phyloP scores from a whole-genome alignment of 1,284 basidiomycete genomes.

The Coniferiporia sulphurascens region DNA sequence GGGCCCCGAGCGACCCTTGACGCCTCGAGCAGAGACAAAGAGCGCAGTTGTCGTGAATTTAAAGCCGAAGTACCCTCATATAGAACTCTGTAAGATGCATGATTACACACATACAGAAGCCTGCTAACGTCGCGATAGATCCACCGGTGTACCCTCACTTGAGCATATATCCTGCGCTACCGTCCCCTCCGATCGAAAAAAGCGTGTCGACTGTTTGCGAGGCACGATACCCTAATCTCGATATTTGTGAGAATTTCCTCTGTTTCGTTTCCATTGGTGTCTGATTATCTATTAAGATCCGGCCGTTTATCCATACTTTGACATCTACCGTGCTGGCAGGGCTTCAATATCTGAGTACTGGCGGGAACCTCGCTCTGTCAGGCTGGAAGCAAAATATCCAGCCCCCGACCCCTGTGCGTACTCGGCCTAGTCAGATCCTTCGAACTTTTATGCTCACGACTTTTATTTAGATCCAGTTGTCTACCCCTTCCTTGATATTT shows the following conservation, averaged over 20 bases:
- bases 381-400: conserved; percentile 26
- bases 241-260: conserved; percentile 8
- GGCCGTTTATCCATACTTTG: conserved; percentile 24
- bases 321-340: conserved; percentile 11
- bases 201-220: neutral
- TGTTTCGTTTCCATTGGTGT: neutral
- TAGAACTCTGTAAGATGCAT: conserved; percentile 21
- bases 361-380: conserved; percentile 1
- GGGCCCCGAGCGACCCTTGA: neutral
- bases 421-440: neutral
- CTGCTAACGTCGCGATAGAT: neutral
- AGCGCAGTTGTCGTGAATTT: neutral
- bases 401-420: conserved; percentile 31
- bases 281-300: conserved; percentile 19
- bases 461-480: conserved; percentile 31
- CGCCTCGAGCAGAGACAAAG: neutral
- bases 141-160: conserved; percentile 25
- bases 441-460: conserved; percentile 4
- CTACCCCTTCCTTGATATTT: conserved; percentile 19
- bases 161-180: conserved; percentile 25
- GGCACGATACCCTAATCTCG: conserved; percentile 14
- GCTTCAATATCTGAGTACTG: neutral
- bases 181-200: neutral
- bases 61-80: conserved; percentile 7
- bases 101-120: neutral